Percentiles rank a stretch among this genome's conserved stretches.
Conservation (phyloP, 1,284 basidiomycete species). For the Pseudozyma pruni region DNA sequence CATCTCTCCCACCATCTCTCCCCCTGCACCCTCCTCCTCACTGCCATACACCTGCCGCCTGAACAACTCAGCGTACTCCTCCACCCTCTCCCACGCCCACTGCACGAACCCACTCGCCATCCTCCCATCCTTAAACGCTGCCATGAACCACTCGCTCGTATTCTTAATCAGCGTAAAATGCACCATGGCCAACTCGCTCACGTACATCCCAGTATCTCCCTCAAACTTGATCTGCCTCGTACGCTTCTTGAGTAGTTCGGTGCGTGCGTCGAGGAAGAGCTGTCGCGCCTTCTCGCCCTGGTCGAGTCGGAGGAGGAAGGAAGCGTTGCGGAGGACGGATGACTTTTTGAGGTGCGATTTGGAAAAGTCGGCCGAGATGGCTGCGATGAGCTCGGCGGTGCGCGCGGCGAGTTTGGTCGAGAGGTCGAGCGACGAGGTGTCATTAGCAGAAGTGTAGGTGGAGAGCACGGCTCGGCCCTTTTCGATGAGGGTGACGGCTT, state of each 20-base stretch:
- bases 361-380: constrained; percentile 80
- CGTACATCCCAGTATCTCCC: constrained; percentile 81
- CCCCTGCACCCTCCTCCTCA: constrained; percentile 49
- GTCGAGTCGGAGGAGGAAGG: constrained; percentile 79
- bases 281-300: constrained; percentile 82
- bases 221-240: constrained; percentile 89
- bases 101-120: constrained; percentile 89
- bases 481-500: constrained; percentile 84
- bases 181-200: constrained; percentile 83
- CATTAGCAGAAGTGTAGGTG: constrained; percentile 70
- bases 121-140: constrained; percentile 92
- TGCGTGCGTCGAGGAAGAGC: constrained; percentile 83
- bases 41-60: constrained; percentile 84
- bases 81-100: constrained; percentile 90
- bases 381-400: constrained; percentile 72
- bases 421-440: constrained; percentile 33
- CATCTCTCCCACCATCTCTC: constrained; percentile 48
- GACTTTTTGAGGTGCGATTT: constrained; percentile 82
- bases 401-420: constrained; percentile 32
- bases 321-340: constrained; percentile 77
- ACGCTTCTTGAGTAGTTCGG: constrained; percentile 79
- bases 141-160: constrained; percentile 96
- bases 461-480: constrained; percentile 77
- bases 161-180: constrained; percentile 91
- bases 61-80: constrained; percentile 85